Evolutionary conservation across 2,329 filamentous ascomycete genomes (phyloP).

Genomic region (Aspergillus felis): DNA sequence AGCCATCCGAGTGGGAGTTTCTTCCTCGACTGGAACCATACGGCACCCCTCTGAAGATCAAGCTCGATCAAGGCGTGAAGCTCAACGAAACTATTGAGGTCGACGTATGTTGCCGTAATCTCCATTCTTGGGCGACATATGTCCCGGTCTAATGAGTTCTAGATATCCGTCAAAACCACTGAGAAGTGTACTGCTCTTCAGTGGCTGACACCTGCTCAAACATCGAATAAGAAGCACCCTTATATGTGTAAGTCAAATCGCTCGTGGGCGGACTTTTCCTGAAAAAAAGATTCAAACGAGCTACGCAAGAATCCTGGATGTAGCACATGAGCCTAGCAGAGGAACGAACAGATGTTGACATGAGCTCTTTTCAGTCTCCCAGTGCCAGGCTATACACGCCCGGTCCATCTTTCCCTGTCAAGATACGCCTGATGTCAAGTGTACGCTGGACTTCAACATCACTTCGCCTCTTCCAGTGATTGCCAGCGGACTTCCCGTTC

Average conservation of each 20-base stretch:
- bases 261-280: slow-evolving; percentile 34
- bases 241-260: slow-evolving; percentile 66
- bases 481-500: slow-evolving; percentile 71
- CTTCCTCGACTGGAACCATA: slow-evolving; percentile 69
- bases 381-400: slow-evolving; percentile 95
- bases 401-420: slow-evolving; percentile 94
- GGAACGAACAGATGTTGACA: neutral
- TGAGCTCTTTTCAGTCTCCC: slow-evolving; percentile 58
- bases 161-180: slow-evolving; percentile 76
- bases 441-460: slow-evolving; percentile 87
- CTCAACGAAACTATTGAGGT: slow-evolving; percentile 47
- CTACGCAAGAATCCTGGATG: neutral
- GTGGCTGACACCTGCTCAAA: slow-evolving; percentile 91
- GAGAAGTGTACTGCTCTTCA: slow-evolving; percentile 86
- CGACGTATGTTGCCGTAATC: slow-evolving; percentile 34
- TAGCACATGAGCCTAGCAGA: neutral
- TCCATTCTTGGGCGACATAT: neutral
- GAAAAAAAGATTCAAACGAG: slow-evolving; percentile 16
- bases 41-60: slow-evolving; percentile 46
- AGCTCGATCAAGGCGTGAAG: slow-evolving; percentile 45
- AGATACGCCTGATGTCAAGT: slow-evolving; percentile 96
- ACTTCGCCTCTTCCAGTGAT: slow-evolving; percentile 84
- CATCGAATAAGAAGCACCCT: slow-evolving; percentile 89
- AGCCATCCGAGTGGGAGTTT: slow-evolving; percentile 64
- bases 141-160: slow-evolving; percentile 3